phyloP scores from a whole-genome alignment of 2,329 filamentous ascomycete species.

The Pestalotiopsis sp. region DNA sequence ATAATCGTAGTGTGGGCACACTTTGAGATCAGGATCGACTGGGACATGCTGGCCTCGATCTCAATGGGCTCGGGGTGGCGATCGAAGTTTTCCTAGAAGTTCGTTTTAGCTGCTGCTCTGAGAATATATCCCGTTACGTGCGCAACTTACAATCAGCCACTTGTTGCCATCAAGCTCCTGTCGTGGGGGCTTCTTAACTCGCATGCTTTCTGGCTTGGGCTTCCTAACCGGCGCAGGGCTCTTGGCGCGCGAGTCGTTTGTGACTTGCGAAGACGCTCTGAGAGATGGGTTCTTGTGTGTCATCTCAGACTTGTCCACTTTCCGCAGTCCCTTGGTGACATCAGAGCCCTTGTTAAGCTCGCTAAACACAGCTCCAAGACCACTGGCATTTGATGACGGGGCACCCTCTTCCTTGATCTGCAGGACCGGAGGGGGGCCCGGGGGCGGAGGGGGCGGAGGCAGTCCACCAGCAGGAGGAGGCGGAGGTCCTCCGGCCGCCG shows the following conservation, averaged over 20 bases:
- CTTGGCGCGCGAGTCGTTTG: conserved; percentile 69
- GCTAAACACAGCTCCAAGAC: conserved; percentile 86
- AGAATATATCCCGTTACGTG: not conserved
- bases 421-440: conserved; percentile 69
- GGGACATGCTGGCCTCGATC: conserved; percentile 78
- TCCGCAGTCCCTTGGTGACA: conserved; percentile 87
- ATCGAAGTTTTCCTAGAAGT: conserved; percentile 81
- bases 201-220: conserved; percentile 84
- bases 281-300: conserved; percentile 97
- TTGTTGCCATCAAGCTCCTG: conserved; percentile 87
- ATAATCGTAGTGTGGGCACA: conserved; percentile 92
- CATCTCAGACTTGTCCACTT: conserved; percentile 95
- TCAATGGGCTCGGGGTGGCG: conserved; percentile 73
- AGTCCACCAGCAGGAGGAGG: conserved; percentile 57
- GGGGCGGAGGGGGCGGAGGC: conserved; percentile 71
- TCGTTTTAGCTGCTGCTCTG: not conserved
- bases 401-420: conserved; percentile 57
- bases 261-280: conserved; percentile 71
- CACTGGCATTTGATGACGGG: conserved; percentile 48
- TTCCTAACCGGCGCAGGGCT: conserved; percentile 88
- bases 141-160: conserved; percentile 74
- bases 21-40: conserved; percentile 88
- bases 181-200: conserved; percentile 77
- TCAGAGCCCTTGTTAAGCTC: conserved; percentile 86
- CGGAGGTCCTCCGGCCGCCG: conserved; percentile 51